A percentile compares a stretch with the other conserved stretches of the same genome.
Evolutionary conservation across 139 green algal genomes (phyloP).

Genomic region (Coelastrella sp.): DNA sequence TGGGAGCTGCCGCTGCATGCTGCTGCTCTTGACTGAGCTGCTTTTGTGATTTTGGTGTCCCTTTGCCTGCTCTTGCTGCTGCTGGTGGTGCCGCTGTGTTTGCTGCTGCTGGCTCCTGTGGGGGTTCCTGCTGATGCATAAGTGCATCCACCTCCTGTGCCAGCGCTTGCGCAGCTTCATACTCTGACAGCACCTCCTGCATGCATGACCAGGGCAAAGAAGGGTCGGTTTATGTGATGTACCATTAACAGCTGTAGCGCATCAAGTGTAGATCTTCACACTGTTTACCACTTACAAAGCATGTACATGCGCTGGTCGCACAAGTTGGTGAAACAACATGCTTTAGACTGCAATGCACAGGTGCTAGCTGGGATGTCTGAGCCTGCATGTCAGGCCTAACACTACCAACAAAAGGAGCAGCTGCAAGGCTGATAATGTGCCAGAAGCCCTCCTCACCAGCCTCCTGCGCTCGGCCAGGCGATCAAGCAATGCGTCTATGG

Average conservation of each 20-base stretch:
- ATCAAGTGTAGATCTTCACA: too few species aligned
- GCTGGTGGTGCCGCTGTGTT: background rate
- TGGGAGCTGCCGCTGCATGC: background rate
- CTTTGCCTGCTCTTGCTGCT: conserved; percentile 23
- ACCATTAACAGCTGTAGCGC: too few species aligned
- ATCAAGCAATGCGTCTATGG: conserved; percentile 29
- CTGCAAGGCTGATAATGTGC: too few species aligned
- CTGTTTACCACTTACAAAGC: too few species aligned
- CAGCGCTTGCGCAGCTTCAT: conserved; percentile 31
- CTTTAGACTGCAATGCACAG: too few species aligned
- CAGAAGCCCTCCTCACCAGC: background rate
- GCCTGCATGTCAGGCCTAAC: too few species aligned
- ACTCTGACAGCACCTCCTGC: conserved; percentile 28
- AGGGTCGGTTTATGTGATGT: too few species aligned
- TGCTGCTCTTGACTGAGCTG: conserved; percentile 10
- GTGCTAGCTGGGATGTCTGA: too few species aligned
- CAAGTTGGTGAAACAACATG: too few species aligned
- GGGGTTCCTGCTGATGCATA: background rate
- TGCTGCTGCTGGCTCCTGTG: background rate
- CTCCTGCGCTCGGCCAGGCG: background rate
- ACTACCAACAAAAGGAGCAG: too few species aligned
- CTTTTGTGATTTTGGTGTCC: background rate
- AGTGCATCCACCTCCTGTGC: conserved; percentile 3
- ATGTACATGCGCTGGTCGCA: too few species aligned
- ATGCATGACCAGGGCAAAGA: background rate